Conservation (phyloP, 305 asterid species). For the Coffea humblotiana region DNA sequence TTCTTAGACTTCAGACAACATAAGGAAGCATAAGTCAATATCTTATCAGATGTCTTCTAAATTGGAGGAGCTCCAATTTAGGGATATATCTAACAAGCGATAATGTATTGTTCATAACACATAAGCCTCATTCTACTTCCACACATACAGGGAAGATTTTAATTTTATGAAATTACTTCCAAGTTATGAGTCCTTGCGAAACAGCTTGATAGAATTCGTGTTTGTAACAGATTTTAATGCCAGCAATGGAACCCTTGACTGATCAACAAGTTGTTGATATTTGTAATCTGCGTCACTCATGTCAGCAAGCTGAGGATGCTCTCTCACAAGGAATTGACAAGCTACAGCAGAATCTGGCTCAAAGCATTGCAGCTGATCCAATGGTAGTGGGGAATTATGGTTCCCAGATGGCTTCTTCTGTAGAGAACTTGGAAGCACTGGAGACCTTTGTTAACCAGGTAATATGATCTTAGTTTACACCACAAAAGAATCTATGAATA, state of each 20-base stretch:
- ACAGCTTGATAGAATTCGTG: not conserved
- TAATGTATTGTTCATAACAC: not conserved
- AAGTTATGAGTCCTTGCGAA: not conserved
- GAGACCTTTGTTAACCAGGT: conserved; percentile 87
- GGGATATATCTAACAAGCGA: not conserved
- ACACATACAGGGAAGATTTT: not conserved
- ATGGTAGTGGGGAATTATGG: conserved; percentile 48
- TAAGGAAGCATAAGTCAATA: not conserved
- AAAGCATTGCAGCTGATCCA: conserved; percentile 55
- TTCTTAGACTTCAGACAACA: not conserved
- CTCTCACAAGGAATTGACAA: conserved; percentile 84
- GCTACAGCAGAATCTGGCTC: conserved; percentile 80
- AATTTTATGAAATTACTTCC: not conserved
- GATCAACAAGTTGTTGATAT: conserved; percentile 45
- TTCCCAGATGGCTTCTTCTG: conserved; percentile 56
- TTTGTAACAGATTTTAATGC: conserved; percentile 35
- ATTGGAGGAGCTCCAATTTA: not conserved
- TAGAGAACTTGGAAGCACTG: conserved; percentile 69
- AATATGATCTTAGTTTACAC: not conserved
- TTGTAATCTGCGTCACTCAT: conserved; percentile 58
- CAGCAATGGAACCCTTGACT: conserved; percentile 41
- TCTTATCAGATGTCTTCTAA: not conserved
- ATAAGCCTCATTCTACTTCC: not conserved
- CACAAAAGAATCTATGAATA: not conserved
- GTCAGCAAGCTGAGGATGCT: conserved; percentile 97